These are phyloP conservation scores for Erythrophleum fordii DNA, from an alignment of 306 rosid species.

Conservation along the genomic window DNA sequence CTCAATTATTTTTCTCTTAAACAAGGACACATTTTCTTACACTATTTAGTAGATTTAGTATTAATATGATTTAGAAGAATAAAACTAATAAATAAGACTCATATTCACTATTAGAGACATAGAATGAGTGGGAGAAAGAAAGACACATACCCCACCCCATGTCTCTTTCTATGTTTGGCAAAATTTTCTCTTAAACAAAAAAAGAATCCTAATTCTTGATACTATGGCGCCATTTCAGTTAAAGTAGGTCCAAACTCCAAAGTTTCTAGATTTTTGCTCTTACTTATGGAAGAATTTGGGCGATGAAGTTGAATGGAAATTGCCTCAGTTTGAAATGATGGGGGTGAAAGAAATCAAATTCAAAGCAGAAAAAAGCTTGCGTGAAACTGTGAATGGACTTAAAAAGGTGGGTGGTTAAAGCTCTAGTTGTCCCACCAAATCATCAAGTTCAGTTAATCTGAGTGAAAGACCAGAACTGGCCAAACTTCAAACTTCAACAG, in stretches of 20 bases:
- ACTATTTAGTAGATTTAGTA: too few relatives aligned
- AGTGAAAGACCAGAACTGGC: neutral
- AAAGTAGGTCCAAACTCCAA: neutral
- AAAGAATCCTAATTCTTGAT: too few relatives aligned
- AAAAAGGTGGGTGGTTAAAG: conserved; percentile 24
- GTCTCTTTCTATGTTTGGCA: too few relatives aligned
- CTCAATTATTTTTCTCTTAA: too few relatives aligned
- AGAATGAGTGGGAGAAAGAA: too few relatives aligned
- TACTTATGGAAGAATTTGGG: neutral
- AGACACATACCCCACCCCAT: too few relatives aligned
- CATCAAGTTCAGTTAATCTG: conserved; percentile 30
- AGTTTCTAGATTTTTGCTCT: neutral
- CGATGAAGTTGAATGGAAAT: conserved; percentile 1
- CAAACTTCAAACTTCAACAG: neutral
- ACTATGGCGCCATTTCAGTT: neutral
- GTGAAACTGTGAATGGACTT: conserved; percentile 40
- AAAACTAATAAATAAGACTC: too few relatives aligned
- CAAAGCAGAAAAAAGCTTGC: conserved; percentile 28
- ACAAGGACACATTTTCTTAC: too few relatives aligned
- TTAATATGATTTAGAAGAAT: too few relatives aligned
- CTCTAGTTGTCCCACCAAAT: conserved; percentile 21
- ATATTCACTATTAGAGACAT: too few relatives aligned
- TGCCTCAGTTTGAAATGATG: conserved; percentile 9
- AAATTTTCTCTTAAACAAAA: too few relatives aligned
- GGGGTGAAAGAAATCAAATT: conserved; percentile 43